Evolutionary conservation across 352 stramenopile species (phyloP), one percentile per base, ranked within the genome.

Genomic region (Phytophthora podocarpi): DNA sequence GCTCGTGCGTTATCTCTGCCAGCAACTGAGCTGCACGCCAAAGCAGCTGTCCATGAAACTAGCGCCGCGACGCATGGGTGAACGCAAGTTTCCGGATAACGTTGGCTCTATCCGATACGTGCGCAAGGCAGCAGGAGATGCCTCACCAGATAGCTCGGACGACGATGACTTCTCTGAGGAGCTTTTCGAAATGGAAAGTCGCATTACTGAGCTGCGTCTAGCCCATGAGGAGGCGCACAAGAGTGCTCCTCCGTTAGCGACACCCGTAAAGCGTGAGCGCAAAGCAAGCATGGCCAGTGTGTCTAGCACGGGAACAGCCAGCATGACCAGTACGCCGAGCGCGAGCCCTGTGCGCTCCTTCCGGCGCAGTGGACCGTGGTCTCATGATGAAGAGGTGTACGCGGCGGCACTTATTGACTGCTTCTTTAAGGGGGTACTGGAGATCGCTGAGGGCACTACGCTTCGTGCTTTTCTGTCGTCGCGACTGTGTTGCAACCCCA

Each of bases 21-120:
- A 75, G 32, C 73, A 89, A 48, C 68, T 91, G 12, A 45, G 64
- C 6, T 89, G 78, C 41, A 74, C 68, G 2, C 61, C 74, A 16
- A 85, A 85, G 68, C 77, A 76, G 32, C 49, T 91, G 18, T 89
- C 80, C 5, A 87, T 90, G 72, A 91, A 91, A 61, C 65, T 91
- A 8, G 82, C 82, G 15, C 77, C 80, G 7, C 72, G 69, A 16
- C 70, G 72, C 11, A 73, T 80, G 47, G 67, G 70, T 12, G 75
- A 89, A 36, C 67, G 67, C 55, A 82, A 78, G 35, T 88, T 91
- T 52, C 77, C 80, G 0, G 67, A 85, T 30, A 86, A 83, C 31
- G 65, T 89, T 30, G 82, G 77, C 21, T 78, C 58, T 11, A 78
- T 89, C 41, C 83, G 67, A 35, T 89, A 83, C 49, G 50, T 72